Base-by-base conservation (phyloP, 768 basidiomycete species). In the Bullera alba region DNA sequence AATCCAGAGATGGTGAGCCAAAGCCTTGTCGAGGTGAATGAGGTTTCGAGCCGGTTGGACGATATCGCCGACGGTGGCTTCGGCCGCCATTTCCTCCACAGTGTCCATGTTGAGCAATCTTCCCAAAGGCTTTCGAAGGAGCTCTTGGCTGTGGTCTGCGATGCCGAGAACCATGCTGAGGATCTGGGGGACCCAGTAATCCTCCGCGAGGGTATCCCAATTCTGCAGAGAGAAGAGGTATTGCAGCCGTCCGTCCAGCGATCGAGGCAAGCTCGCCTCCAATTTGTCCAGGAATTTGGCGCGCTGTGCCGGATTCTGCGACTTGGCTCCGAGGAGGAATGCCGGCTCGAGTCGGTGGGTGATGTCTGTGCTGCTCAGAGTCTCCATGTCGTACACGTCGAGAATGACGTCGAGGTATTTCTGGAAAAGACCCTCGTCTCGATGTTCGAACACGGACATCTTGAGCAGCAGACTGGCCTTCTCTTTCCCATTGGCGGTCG, bases 151-250 rank as follows among this genome's bases (percentile, higher is more conserved):
- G 7, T 55, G 46, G 47, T 75, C 79, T 15, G 80, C 75, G n/a
- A 80, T 76, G n/a, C 88, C 87, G 16, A 97, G 79, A 7, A 97
- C 75, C 28, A 96, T 81, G 63, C 93, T 86, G 23, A 96, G 76
- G 15, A 91, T 89, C 17, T 97, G 79, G 58, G 86, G 84, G 28
- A 92, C 84, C 95, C 95, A 99, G 62, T 95, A 89, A 48, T 86
- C 81, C 53, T 93, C 90, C 2, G 87, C 82, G 17, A 99, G 74
- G 1, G 84, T 81, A 50, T 97, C 95, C 95, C 95, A 99, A 61
- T 79, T 89, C 72, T 97, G 93, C 15, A 92, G 85, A 22, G 86
- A 90, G 32, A 93, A 77, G 56, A 97, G 82, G 70, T 92, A 96
- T 34, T 85, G 84, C 41, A 99, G 72, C 23, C 95, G 85, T 52